phyloP scores from a whole-genome alignment of 768 basidiomycete genomes.

The Suillus lakei region DNA sequence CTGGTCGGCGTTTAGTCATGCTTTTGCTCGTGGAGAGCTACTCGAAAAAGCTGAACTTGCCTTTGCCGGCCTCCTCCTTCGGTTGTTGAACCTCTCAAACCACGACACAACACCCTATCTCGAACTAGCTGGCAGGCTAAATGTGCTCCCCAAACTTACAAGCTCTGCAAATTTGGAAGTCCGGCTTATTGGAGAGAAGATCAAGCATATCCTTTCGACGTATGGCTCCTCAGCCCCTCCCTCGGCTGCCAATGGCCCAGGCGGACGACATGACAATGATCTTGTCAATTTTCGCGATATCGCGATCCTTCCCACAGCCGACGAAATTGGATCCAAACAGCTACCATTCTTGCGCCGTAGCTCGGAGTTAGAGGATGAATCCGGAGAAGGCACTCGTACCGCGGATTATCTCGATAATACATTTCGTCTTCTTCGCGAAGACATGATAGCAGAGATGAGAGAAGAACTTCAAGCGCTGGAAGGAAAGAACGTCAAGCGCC shows the following conservation, averaged over 20 bases:
- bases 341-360: constrained; percentile 51
- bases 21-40: constrained; percentile 34
- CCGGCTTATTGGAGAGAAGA: constrained; percentile 37
- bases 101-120: constrained; percentile 39
- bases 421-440: constrained; percentile 61
- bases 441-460: constrained; percentile 55
- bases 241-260: constrained; percentile 42
- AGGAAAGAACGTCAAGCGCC: constrained; percentile 41
- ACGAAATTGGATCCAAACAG: constrained; percentile 51
- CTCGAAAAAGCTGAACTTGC: constrained; percentile 35
- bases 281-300: constrained; percentile 58
- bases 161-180: constrained; percentile 25
- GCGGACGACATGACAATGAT: constrained; percentile 70
- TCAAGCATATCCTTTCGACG: constrained; percentile 38
- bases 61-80: constrained; percentile 53
- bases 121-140: constrained; percentile 32
- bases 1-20: constrained; percentile 38
- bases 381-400: constrained; percentile 35
- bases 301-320: constrained; percentile 59
- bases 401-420: constrained; percentile 60
- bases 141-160: constrained; percentile 24
- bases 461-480: constrained; percentile 51
- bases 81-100: constrained; percentile 42
- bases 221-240: constrained; percentile 20
- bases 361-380: constrained; percentile 44